Base-by-base conservation (phyloP, 2,329 filamentous ascomycete species). In the Beauveria varroae region DNA sequence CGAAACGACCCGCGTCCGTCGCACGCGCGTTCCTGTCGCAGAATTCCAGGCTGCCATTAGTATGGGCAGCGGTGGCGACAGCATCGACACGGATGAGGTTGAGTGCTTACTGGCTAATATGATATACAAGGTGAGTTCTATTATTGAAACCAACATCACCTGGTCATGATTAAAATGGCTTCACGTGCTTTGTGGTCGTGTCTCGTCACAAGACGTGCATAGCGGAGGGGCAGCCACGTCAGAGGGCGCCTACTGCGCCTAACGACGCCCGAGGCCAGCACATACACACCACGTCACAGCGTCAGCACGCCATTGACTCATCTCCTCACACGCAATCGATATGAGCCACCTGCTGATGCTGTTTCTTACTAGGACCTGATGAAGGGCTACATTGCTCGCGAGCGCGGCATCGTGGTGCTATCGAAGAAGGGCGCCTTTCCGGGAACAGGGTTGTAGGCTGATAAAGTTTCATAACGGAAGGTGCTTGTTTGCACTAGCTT, bases 361-460 rank as follows among this genome's bases (percentile, higher is more conserved):
- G 28, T 54, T 47, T 51, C n/a, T 64, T 62, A 60, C 28, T 63
- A 96, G 91, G 90, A 89, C 63, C 81, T 95, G 26, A 96, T 99
- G 90, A 99, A 98, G 76, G 95, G 96, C 46, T 99, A 99, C 75
- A 99, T 99, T 67, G 88, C 93, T 37, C 88, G 93, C 60, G 93
- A 96, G 67, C 86, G 90, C 67, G 89, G 89, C 40, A 93, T 93
- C 67, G 89, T 99, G 30, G 95, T 99, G 22, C 77, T 99, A 62
- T 97, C 91, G 74, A 98, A 97, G 75, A 89, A 84, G 62, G 91
- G 90, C 46, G 93, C 95, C 2, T 99, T 99, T 70, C 95, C 96
- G 0, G 93, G 93, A 26, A 98, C 96, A 26, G 90, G 90, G 20
- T 76, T 88, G 53, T 88, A 74, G 60, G 46, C 34, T 49, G 5